phyloP scores from a whole-genome alignment of 1,284 basidiomycete species.

The Trichosporon sp. region DNA sequence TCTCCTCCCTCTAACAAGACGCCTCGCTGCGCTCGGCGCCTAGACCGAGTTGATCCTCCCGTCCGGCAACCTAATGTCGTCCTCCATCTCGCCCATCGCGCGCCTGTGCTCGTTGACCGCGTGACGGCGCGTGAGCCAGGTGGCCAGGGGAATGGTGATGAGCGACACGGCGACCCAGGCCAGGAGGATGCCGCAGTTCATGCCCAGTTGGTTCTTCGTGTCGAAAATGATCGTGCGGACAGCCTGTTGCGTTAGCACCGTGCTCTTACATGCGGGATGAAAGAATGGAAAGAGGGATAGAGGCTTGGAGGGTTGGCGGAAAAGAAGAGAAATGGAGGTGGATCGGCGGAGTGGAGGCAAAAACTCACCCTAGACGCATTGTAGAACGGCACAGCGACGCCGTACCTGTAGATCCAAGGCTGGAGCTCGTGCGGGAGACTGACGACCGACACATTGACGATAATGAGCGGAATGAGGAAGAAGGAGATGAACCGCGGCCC shows the following conservation, averaged over 20 bases:
- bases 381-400: conserved; percentile 69
- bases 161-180: conserved; percentile 58
- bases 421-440: conserved; percentile 67
- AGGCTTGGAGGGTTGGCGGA: no score
- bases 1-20: no score
- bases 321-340: no score
- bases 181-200: conserved; percentile 60
- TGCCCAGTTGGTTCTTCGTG: conserved; percentile 64
- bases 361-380: conserved; percentile 60
- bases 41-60: not conserved
- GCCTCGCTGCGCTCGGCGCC: no score
- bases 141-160: conserved; percentile 58
- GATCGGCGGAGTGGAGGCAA: no score
- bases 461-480: conserved; percentile 61
- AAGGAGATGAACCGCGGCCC: conserved; percentile 53
- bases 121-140: conserved; percentile 56
- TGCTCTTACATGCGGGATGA: no score
- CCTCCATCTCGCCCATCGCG: conserved; percentile 22
- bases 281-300: no score
- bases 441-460: conserved; percentile 69
- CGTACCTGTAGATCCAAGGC: conserved; percentile 65
- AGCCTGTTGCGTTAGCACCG: not conserved
- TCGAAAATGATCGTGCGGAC: conserved; percentile 69
- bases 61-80: conserved; percentile 21
- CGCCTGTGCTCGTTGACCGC: conserved; percentile 38